Base-by-base conservation (phyloP, 2,329 filamentous ascomycete species). In the Pseudonectria foliicola region DNA sequence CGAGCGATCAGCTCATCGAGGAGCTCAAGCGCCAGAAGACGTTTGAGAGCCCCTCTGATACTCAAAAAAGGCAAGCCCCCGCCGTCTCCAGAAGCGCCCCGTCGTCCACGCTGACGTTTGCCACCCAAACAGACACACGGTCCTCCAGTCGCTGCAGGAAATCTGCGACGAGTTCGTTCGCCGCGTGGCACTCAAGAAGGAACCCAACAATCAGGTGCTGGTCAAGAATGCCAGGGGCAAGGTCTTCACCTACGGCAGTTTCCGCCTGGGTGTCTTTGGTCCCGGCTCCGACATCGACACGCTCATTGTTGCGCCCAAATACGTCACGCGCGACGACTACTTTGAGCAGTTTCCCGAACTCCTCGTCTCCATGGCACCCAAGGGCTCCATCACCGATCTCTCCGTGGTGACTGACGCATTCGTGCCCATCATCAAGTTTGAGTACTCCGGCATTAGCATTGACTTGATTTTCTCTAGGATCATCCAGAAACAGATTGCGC, bases 251-350 rank as follows among this genome's bases (percentile, higher is more conserved):
- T 98, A 92, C 60, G 92, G 92, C 45, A 96, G 92, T 62, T 98
- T 90, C 61, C 82, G 89, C 26, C 71, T 98, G 10, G 92, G 92
- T 40, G 92, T 96, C 15, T 95, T 85, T 60, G 89, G 89, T 6
- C 92, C 92, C 29, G 88, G 88, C 33, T 96, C 92, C 30, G 92
- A 98, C 77, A 96, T 98, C 52, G 92, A 98, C 66, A 95, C 92
- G 2, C 77, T 98, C 33, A 80, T 96, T 39, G 83, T 95, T 33
- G 89, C 82, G 11, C 92, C 92, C 8, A 89, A 86, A 63, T 88
- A 95, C 54, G 84, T 96, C 34, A 76, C 77, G 10, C 82, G 87
- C 39, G 82, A 90, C 23, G 87, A 98, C 61, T 98, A 95, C 67
- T 98, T 98, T 66, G 68, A 84, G 34, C 71, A 84, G 50, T 95